These are phyloP conservation scores for Pseudopithomyces maydicus DNA, from an alignment of 2,329 filamentous ascomycete genomes.

Conservation along the genomic window DNA sequence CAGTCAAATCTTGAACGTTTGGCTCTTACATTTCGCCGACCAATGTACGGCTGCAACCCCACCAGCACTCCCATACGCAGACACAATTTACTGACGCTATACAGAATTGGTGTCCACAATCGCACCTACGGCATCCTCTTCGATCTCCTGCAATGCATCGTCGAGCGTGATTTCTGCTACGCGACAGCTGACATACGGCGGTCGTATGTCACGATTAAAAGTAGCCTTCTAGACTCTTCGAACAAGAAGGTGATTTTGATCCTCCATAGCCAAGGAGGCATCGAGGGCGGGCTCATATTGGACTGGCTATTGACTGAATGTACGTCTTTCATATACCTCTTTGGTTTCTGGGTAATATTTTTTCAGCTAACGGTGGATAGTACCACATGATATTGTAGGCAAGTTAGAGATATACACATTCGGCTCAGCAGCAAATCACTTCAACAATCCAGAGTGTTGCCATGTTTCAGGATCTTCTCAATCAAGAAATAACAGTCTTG, in stretches of 20 bases:
- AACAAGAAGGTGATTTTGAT: constrained; percentile 75
- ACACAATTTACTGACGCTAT: no score
- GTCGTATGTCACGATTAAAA: constrained; percentile 67
- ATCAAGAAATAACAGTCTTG: background rate
- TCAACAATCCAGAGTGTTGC: constrained; percentile 70
- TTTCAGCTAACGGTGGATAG: constrained; percentile 47
- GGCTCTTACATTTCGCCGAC: constrained; percentile 72
- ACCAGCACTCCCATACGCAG: no score
- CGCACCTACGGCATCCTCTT: constrained; percentile 73
- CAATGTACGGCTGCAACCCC: constrained; percentile 46
- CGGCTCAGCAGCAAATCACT: constrained; percentile 78
- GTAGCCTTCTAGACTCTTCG: constrained; percentile 64
- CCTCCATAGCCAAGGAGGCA: constrained; percentile 77
- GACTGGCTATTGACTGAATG: constrained; percentile 79
- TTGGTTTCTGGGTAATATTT: background rate
- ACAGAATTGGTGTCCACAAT: constrained; percentile 71
- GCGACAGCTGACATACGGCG: constrained; percentile 66
- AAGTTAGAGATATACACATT: constrained; percentile 72
- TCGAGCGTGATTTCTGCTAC: constrained; percentile 76
- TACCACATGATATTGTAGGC: constrained; percentile 22
- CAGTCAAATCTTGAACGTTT: constrained; percentile 73
- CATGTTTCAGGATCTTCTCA: constrained; percentile 37
- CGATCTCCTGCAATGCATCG: constrained; percentile 76
- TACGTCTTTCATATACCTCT: constrained; percentile 63
- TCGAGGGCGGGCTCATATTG: constrained; percentile 72